These are phyloP conservation scores for Fonsecaea multimorphosa DNA, from an alignment of 2,329 filamentous ascomycete genomes.

Conservation along the genomic window DNA sequence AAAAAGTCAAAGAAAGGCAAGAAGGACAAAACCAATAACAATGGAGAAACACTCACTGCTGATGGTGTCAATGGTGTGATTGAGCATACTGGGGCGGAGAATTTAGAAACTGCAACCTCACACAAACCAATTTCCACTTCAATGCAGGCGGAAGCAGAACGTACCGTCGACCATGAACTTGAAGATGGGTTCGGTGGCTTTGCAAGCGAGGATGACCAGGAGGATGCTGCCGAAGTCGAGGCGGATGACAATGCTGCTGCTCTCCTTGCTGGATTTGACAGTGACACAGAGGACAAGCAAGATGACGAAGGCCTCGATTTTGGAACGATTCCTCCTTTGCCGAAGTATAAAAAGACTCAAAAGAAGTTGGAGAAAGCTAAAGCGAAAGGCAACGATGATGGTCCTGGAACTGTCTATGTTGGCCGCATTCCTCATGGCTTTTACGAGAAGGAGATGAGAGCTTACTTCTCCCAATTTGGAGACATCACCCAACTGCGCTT, in stretches of 20 bases:
- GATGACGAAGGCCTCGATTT: constrained; percentile 56
- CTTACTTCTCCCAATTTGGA: constrained; percentile 94
- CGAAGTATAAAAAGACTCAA: constrained; percentile 53
- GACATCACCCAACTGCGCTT: constrained; percentile 78
- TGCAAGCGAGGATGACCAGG: constrained; percentile 40
- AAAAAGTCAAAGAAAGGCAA: constrained; percentile 36
- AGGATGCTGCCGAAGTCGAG: constrained; percentile 45
- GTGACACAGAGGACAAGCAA: constrained; percentile 57
- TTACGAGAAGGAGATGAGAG: constrained; percentile 93
- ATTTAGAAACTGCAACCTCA: constrained; percentile 34
- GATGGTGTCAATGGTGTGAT: constrained; percentile 47
- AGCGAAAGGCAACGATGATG: constrained; percentile 52
- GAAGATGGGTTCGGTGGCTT: constrained; percentile 42
- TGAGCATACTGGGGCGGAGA: constrained; percentile 36
- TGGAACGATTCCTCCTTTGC: constrained; percentile 51
- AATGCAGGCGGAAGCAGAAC: constrained; percentile 39
- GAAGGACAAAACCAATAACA: constrained; percentile 51
- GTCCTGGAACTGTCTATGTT: constrained; percentile 82
- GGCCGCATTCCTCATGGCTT: constrained; percentile 91
- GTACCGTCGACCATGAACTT: constrained; percentile 37
- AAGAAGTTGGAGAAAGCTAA: constrained; percentile 59
- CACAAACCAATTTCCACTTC: constrained; percentile 30
- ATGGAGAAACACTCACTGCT: constrained; percentile 39
- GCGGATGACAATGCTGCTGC: constrained; percentile 61
- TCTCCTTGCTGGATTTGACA: constrained; percentile 63